These are phyloP conservation scores for Helianthus annuus DNA, from an alignment of 129 eudicot species.

Conservation along the genomic window DNA sequence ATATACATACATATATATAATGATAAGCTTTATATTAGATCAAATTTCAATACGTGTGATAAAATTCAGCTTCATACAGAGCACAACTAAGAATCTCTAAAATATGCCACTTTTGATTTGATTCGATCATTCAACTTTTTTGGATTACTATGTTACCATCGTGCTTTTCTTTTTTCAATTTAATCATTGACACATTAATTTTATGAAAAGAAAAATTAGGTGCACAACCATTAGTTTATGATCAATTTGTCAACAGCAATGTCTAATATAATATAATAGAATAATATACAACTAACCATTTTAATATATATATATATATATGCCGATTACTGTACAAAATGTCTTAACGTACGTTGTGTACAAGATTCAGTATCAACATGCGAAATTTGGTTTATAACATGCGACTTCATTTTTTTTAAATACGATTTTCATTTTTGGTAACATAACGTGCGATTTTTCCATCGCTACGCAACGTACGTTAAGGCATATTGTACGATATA, in stretches of 20 bases:
- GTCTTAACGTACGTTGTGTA: no score
- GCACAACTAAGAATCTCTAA: background rate
- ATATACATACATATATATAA: background rate
- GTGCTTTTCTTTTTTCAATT: background rate
- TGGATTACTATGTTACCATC: background rate
- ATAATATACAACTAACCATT: background rate
- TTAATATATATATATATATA: no score
- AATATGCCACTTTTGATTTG: background rate
- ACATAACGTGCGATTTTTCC: no score
- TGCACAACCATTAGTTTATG: constrained; percentile 16
- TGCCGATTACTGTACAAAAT: no score
- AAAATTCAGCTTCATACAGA: background rate
- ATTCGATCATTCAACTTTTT: background rate
- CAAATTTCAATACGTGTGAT: background rate
- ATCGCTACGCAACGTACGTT: no score
- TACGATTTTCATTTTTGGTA: no score
- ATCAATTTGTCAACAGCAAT: constrained; percentile 11
- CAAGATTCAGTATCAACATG: no score
- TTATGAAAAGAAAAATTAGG: background rate
- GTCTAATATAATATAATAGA: background rate
- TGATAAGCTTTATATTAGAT: background rate
- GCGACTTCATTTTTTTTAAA: no score
- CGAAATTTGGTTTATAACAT: no score
- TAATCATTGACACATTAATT: constrained; percentile 5
- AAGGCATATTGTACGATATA: no score